Base-by-base conservation (phyloP, 2,329 filamentous ascomycete species). In the Coniochaeta hoffmannii region DNA sequence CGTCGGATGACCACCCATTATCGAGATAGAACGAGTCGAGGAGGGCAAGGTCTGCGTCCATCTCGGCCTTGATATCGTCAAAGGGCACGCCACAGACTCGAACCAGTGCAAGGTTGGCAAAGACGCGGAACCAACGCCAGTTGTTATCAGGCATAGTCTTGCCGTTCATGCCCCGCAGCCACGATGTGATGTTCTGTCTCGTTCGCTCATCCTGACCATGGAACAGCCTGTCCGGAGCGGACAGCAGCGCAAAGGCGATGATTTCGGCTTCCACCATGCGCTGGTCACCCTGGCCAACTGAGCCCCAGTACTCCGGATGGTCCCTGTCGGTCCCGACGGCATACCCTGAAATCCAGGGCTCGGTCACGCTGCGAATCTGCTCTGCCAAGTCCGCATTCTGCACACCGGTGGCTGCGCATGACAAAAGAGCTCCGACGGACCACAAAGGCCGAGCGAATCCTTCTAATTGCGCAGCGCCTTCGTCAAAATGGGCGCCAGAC, bases 211-310 rank as follows among this genome's bases (percentile, higher is more conserved):
- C 81, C 63, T 92, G 72, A 0, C 79, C 81, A 14, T 84, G 74
- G 86, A 87, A 90, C 57, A 90, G 73, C 28, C 24, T 53, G 3
- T 79, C 61, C 66, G 77, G 74, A 67, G 85, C 87, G 53, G 90
- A 84, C 32, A 87, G 87, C 53, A 93, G 74, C 1, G 87, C 82
- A 63, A 84, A 92, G 0, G 88, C 88, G 57, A 92, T 77, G 1
- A 88, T 88, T 65, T 88, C 91, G 78, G 90, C 89, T 68, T 93
- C 89, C 2, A 92, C 89, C 89, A 92, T 92, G 26, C 88, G 76
- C 73, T 92, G 88, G 65, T 92, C 89, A 56, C 86, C 84, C 64
- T 91, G 87, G 60, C 84, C 78, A 59, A 89, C 87, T 55, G 82
- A 84, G 0, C 88, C 88, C 88, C 88, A 93, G 64, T 86, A 92